Evolutionary conservation across 768 basidiomycete genomes (phyloP).

Genomic region (Tulasnella sp.): DNA sequence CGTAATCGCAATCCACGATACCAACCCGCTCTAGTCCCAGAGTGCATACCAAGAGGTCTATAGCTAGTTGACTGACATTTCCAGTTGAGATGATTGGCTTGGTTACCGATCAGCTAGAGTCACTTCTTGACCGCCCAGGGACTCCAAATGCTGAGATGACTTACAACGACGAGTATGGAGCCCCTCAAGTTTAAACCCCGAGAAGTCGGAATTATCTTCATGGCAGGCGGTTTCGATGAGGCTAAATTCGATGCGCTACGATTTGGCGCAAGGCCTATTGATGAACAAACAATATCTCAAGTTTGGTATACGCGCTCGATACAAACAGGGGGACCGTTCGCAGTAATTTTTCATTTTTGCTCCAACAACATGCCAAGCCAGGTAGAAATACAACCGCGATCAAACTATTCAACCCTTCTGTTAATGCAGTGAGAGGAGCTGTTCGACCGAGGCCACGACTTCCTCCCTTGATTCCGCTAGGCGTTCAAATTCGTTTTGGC

Average conservation of each 20-base stretch:
- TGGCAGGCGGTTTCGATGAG: not conserved
- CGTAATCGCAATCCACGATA: conserved; percentile 55
- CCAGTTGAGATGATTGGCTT: conserved; percentile 74
- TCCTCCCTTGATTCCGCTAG: conserved; percentile 47
- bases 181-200: not conserved
- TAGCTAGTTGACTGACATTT: conserved; percentile 75
- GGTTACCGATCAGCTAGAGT: not conserved
- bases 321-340: not conserved
- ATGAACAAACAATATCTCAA: no score
- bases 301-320: no score
- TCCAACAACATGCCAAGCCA: not conserved
- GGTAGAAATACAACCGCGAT: not conserved
- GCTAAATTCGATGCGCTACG: not conserved
- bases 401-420: not conserved
- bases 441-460: conserved; percentile 42
- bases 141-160: not conserved
- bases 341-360: not conserved
- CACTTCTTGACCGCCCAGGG: not conserved
- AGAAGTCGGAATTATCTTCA: not conserved
- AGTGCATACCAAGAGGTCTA: conserved; percentile 67
- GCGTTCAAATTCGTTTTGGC: conserved; percentile 55
- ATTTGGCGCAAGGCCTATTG: not conserved
- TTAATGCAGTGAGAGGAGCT: conserved; percentile 42
- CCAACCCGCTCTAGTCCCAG: conserved; percentile 59
- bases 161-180: conserved; percentile 4